Evolutionary conservation across 495 filamentous ascomycete species (phyloP), one percentile per base, ranked within the genome.

Genomic region (Apiosordaria backusii): DNA sequence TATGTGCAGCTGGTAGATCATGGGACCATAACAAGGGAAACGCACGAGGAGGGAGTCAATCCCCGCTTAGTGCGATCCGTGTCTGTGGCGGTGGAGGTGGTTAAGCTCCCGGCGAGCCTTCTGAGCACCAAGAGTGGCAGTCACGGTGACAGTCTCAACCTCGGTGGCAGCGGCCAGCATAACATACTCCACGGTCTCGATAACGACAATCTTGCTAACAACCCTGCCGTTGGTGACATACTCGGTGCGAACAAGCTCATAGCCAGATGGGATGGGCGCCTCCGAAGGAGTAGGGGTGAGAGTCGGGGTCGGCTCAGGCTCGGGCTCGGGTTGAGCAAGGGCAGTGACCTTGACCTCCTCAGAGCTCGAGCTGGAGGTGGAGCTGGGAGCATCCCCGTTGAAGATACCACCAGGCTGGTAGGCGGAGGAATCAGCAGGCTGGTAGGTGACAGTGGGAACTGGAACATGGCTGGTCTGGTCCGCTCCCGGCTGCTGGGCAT

Each of bases 101-200:
- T 52, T 54, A 10, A 64, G 22, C 57, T 67, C 67, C 3, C 71
- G 69, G n/a, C 72, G 71, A 10, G 68, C 70, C 62, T 75, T 71
- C 45, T 68, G 57, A 16, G 25, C 62, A 4, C 27, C 60, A 19
- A 61, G 67, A 6, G 74, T 72, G 3, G 66, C 69, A 3, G 74
- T 77, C 5, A 75, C 68, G 1, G 69, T 72, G n/a, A 66, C 64
- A 7, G 65, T 67, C 50, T 57, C 65, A 13, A 45, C 10, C 35
- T 45, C 35, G 26, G 66, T 68, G 23, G 63, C 64, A 35, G 69
- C 69, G 0, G 71, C 70, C 40, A 77, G 65, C 3, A 75, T 80
- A 45, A 83, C 77, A 25, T 79, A 81, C 57, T 79, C 75, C 9
- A 81, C 68, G 22, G 77, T 78, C 71, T 83, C 77, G 62, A 80